Conservation (phyloP, 2,329 filamentous ascomycete genomes). For the Aspergillus unguis region DNA sequence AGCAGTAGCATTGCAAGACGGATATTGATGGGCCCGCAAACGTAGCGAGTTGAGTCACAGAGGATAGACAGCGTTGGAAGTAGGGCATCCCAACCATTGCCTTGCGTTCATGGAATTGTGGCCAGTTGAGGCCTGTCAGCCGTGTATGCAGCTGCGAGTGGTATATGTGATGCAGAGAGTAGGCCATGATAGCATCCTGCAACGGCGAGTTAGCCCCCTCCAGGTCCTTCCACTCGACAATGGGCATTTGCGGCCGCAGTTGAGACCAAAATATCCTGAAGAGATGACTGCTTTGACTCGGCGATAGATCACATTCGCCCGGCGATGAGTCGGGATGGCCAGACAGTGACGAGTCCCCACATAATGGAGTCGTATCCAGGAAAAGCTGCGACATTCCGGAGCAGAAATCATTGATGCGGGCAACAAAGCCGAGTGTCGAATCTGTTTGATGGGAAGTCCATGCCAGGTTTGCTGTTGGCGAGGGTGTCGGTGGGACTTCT, state of each 20-base stretch:
- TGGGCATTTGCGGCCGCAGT: constrained; percentile 3
- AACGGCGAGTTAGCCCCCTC: constrained; percentile 4
- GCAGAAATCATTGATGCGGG: constrained; percentile 18
- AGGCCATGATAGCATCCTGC: not conserved
- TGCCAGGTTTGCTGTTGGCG: not conserved
- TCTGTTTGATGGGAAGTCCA: constrained; percentile 7
- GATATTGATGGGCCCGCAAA: constrained; percentile 16
- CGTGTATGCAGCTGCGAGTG: not conserved
- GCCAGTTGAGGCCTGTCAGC: not conserved
- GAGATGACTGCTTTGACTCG: not conserved
- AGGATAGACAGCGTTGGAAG: constrained; percentile 19
- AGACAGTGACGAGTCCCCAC: not conserved
- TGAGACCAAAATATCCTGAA: not conserved
- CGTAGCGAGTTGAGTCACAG: constrained; percentile 12
- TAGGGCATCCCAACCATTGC: constrained; percentile 15
- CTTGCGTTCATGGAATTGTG: constrained; percentile 2
- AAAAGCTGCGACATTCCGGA: constrained; percentile 10
- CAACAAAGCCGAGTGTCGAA: constrained; percentile 17
- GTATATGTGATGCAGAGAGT: not conserved
- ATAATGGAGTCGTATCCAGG: not conserved
- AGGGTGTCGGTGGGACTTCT: not conserved
- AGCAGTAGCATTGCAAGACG: constrained; percentile 20
- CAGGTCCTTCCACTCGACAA: constrained; percentile 1
- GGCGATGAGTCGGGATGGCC: not conserved
- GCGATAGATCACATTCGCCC: not conserved